These are phyloP conservation scores for Cladophialophora yegresii DNA, from an alignment of 2,329 filamentous ascomycete genomes.

Conservation along the genomic window DNA sequence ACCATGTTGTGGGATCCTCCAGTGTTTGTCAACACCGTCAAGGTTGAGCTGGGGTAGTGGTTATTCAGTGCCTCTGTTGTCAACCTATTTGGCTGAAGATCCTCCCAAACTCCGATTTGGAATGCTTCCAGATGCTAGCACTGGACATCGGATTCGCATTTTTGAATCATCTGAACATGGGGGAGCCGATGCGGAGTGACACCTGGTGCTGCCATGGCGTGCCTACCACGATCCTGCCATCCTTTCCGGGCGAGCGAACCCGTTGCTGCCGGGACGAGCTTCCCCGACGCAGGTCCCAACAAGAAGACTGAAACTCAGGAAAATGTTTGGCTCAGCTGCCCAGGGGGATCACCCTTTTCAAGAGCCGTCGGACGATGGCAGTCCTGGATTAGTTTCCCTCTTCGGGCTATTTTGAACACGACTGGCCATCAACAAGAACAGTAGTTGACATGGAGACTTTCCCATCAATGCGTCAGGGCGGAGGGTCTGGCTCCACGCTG, in stretches of 20 bases:
- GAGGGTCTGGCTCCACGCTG: constrained; percentile 12
- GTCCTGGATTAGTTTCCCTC: constrained; percentile 29
- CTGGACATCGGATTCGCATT: constrained; percentile 4
- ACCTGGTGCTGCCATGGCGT: constrained; percentile 18
- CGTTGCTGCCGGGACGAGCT: constrained; percentile 24
- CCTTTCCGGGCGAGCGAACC: constrained; percentile 18
- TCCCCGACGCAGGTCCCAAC: constrained; percentile 33
- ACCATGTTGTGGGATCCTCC: constrained; percentile 14
- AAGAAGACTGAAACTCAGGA: constrained; percentile 8
- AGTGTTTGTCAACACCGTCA: constrained; percentile 7
- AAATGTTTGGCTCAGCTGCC: constrained; percentile 22
- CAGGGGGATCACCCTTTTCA: constrained; percentile 14
- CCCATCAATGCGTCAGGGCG: constrained; percentile 10
- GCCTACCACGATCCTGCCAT: constrained; percentile 17
- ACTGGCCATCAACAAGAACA: constrained; percentile 9
- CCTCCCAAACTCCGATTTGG: constrained; percentile 15
- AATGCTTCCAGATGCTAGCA: constrained; percentile 26
- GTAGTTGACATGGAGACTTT: constrained; percentile 2
- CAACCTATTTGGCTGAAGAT: constrained; percentile 2
- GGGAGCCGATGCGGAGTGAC: constrained; percentile 10
- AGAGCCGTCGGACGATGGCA: constrained; percentile 19
- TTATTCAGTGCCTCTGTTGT: background rate
- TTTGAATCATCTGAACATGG: constrained; percentile 11
- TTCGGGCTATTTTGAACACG: constrained; percentile 29
- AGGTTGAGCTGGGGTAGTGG: background rate